phyloP scores from a whole-genome alignment of 345 rosid genomes.

The Turritis glabra region DNA sequence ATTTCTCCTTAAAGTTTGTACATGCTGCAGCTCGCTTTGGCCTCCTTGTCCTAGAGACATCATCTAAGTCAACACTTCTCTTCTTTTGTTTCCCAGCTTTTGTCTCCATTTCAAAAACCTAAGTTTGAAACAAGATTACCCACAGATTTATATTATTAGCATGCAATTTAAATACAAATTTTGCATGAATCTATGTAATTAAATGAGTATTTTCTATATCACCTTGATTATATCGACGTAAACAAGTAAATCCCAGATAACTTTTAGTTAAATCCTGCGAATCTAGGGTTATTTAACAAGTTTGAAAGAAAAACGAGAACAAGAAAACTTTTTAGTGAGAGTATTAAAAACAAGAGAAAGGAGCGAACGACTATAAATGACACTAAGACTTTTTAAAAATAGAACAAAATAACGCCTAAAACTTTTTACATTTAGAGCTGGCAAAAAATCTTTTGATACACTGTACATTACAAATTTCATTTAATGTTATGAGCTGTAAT shows the following conservation, averaged over 20 bases:
- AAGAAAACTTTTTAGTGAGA: neutral
- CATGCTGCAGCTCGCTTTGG: slow-evolving; percentile 85
- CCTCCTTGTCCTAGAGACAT: slow-evolving; percentile 45
- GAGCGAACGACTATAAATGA: neutral
- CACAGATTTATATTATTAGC: neutral
- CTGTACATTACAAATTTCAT: neutral
- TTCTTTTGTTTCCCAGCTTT: slow-evolving; percentile 37
- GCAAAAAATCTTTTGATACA: neutral
- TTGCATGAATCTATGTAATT: neutral
- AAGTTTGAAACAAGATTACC: neutral
- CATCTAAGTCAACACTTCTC: slow-evolving; percentile 18
- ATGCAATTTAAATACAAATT: neutral
- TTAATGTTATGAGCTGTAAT: neutral
- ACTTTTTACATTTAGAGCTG: neutral
- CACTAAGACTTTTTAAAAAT: neutral
- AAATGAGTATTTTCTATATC: neutral
- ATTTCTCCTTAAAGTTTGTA: slow-evolving; percentile 60
- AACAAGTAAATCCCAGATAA: neutral
- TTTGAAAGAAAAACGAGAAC: neutral
- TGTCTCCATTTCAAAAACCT: slow-evolving; percentile 15
- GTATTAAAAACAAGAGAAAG: neutral
- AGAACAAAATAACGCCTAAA: neutral
- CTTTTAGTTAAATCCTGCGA: neutral
- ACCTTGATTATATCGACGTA: neutral
- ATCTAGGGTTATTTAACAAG: neutral